Conservation (phyloP, 2,329 filamentous ascomycete genomes). For the Trichoderma atrobrunneum region DNA sequence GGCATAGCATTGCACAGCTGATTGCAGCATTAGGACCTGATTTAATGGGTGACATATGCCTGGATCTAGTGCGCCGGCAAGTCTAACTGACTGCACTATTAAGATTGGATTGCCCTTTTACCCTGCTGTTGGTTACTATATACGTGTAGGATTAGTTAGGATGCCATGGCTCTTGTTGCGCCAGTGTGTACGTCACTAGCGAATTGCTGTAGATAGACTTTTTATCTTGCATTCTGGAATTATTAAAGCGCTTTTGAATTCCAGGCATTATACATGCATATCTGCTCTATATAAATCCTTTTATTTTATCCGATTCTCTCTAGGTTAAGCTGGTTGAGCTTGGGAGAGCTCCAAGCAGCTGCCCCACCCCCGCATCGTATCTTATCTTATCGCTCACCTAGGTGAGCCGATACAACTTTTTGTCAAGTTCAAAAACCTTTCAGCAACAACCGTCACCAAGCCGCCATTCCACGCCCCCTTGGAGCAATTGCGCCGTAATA, state of each 20-base stretch:
- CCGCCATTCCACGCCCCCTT: neutral
- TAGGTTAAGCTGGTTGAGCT: neutral
- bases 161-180: neutral
- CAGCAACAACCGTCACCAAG: conserved; percentile 4
- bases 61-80: conserved; percentile 48
- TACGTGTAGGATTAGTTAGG: neutral
- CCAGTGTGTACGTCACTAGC: neutral
- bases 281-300: neutral
- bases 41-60: conserved; percentile 52
- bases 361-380: conserved; percentile 25
- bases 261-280: neutral
- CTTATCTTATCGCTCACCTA: conserved; percentile 38
- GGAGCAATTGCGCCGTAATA: neutral
- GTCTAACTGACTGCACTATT: neutral
- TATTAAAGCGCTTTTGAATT: neutral
- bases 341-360: neutral
- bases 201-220: neutral
- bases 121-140: neutral
- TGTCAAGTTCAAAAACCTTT: conserved; percentile 26
- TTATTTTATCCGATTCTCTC: neutral
- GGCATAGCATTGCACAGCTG: conserved; percentile 64
- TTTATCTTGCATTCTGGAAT: neutral
- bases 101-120: neutral
- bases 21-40: conserved; percentile 64
- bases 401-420: conserved; percentile 28